Conservation (phyloP, 768 basidiomycete genomes). For the Russula virescens region DNA sequence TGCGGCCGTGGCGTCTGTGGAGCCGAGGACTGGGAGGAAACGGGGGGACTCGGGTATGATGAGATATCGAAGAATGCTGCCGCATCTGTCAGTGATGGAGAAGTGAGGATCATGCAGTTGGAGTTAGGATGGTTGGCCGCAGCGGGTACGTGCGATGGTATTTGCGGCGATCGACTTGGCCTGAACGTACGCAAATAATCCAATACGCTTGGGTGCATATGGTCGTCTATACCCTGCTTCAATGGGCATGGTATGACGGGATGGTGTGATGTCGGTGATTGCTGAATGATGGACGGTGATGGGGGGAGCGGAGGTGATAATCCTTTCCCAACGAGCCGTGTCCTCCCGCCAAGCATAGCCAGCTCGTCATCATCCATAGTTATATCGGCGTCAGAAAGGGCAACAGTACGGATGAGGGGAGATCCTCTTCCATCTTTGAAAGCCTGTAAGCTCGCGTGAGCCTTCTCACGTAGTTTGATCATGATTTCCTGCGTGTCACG, state of each 20-base stretch:
- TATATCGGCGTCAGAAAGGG: slow-evolving; percentile 36
- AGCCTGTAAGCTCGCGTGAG: slow-evolving; percentile 58
- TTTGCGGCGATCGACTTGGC: slow-evolving; percentile 24
- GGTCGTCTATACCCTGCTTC: slow-evolving; percentile 42
- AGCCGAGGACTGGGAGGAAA: slow-evolving; percentile 10
- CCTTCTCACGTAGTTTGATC: slow-evolving; percentile 57
- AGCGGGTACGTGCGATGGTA: slow-evolving; percentile 7
- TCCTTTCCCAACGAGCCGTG: slow-evolving; percentile 54
- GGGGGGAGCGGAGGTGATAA: slow-evolving; percentile 42
- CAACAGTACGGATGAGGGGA: slow-evolving; percentile 35
- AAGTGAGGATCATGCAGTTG: not conserved
- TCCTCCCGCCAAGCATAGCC: slow-evolving; percentile 55
- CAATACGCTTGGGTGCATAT: slow-evolving; percentile 56
- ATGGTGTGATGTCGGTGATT: slow-evolving; percentile 65
- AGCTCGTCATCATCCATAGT: slow-evolving; percentile 58
- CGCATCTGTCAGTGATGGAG: slow-evolving; percentile 7
- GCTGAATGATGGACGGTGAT: slow-evolving; percentile 37
- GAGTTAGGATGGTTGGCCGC: not conserved
- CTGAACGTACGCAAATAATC: slow-evolving; percentile 65
- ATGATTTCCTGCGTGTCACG: slow-evolving; percentile 49
- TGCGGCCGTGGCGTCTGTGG: slow-evolving; percentile 15
- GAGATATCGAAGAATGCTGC: slow-evolving; percentile 18
- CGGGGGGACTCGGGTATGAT: slow-evolving; percentile 20
- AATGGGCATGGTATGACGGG: slow-evolving; percentile 69
- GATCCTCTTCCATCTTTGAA: slow-evolving; percentile 53